Base-by-base conservation (phyloP, 1,284 basidiomycete species). In the Vanrija sp. region DNA sequence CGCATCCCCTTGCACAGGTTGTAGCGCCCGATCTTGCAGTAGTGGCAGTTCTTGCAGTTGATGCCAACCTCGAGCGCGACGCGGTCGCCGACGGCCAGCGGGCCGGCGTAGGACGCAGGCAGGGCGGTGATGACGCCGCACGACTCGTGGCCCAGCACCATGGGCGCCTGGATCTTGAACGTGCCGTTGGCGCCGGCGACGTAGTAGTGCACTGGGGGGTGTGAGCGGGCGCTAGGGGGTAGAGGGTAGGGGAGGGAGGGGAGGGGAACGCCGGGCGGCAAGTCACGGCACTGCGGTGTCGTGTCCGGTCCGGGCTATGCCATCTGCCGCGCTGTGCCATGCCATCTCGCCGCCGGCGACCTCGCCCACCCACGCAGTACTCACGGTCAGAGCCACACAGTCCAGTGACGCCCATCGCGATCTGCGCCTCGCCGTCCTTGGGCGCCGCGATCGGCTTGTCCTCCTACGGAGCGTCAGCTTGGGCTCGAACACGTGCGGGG, bases 21-120 rank as follows among this genome's bases (percentile, higher is more conserved):
- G 81, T 97, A 98, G 40, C 90, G 83, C n/a, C 89, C 90, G 47
- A 81, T 80, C 57, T 77, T 75, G 67, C 78, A 79, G 54, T 62
- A 68, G 25, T 70, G 65, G 66, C 81, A 82, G 45, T 80, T 80
- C 57, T 83, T 84, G 80, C 93, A 97, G 81, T 86, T 86, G 68
- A 93, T 83, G 42, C 94, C 94, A 12, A 91, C 89, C 75, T 98
- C 94, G 71, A 97, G 88, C 16, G 93, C 94, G 49, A 98, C 92
- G 48, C 90, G 85, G 76, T 93, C 89, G 46, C 94, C 93, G 23
- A 88, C 83, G 23, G 82, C 79, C 60, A 96, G 79, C n/a, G 60
- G 55, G 1, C 61, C 38, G 34, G 68, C 66, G 1, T 65, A 62
- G 34, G 62, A 55, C 19, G 66, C 52, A 19, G 69, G 69, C 26